phyloP scores from a whole-genome alignment of 495 filamentous ascomycete genomes.

The Penicillium argentinense region DNA sequence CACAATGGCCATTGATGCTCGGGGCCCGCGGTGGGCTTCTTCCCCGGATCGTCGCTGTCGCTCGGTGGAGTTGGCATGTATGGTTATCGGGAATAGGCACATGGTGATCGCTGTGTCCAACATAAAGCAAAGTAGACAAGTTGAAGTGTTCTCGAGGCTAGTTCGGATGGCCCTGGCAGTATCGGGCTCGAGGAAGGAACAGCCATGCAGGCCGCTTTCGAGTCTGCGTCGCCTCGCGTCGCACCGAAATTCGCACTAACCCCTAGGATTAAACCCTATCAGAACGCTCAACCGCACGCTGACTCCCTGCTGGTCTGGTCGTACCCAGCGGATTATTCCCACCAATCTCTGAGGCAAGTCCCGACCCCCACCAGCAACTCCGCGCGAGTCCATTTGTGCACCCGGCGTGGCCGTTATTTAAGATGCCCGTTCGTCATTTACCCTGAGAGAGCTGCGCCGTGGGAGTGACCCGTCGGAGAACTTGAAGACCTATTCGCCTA shows the following conservation, averaged over 20 bases:
- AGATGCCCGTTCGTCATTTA: conserved; percentile 1
- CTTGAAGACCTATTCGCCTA: too few species aligned
- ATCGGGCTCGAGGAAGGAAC: too few species aligned
- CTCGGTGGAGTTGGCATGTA: not conserved
- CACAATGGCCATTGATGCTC: conserved; percentile 7
- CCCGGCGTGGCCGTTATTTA: conserved; percentile 15
- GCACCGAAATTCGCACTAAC: not conserved
- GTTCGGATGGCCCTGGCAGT: not conserved
- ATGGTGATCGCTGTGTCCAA: too few species aligned
- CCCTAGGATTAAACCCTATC: not conserved
- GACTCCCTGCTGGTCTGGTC: not conserved
- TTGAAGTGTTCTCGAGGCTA: not conserved
- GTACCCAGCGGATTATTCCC: conserved; percentile 7
- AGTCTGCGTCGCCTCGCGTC: not conserved
- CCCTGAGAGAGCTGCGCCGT: not conserved
- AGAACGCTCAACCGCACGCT: conserved; percentile 15
- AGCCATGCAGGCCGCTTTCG: conserved; percentile 1
- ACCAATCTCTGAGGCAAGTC: conserved; percentile 18
- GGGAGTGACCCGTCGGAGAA: too few species aligned
- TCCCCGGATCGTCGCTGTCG: conserved; percentile 4
- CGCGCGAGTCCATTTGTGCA: conserved; percentile 12
- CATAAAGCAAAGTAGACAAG: too few species aligned
- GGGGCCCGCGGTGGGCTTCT: too few species aligned
- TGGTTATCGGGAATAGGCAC: too few species aligned
- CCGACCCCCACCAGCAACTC: not conserved